A percentile compares a stretch with the other conserved stretches of the same genome.
Conservation (phyloP, 2,329 filamentous ascomycete genomes). For the Aureobasidium leucospermi region DNA sequence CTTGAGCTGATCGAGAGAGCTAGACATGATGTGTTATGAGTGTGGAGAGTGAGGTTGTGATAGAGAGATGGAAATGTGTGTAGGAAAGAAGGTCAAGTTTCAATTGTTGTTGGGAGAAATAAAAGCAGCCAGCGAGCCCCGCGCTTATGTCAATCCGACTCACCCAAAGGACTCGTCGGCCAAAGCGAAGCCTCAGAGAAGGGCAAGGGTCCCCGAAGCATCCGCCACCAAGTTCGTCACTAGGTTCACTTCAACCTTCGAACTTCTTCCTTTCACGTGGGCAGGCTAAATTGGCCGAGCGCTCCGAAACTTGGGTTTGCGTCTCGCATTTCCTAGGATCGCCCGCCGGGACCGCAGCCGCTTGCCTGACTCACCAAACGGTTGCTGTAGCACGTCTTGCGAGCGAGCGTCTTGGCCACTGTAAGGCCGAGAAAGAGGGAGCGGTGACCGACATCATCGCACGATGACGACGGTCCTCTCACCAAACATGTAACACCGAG, state of each 20-base stretch:
- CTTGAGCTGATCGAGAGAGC: conserved; percentile 94
- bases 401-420: neutral
- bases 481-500: neutral
- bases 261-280: conserved; percentile 11
- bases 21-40: conserved; percentile 55
- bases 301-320: conserved; percentile 5
- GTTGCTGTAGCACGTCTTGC: conserved; percentile 3
- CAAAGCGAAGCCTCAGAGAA: neutral
- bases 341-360: conserved; percentile 6
- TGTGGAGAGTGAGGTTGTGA: neutral
- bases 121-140: conserved; percentile 10
- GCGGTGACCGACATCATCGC: conserved; percentile 13
- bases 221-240: conserved; percentile 7
- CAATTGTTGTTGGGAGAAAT: conserved; percentile 13
- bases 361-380: conserved; percentile 9
- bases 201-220: neutral
- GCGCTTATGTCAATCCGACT: conserved; percentile 10
- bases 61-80: neutral
- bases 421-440: conserved; percentile 1
- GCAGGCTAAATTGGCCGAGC: conserved; percentile 9
- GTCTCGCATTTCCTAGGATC: conserved; percentile 6
- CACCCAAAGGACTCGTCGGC: neutral
- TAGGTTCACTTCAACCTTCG: neutral
- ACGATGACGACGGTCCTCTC: neutral
- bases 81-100: conserved; percentile 6